Base-by-base conservation (phyloP, 441 rosid species). In the Geranium incanum region DNA sequence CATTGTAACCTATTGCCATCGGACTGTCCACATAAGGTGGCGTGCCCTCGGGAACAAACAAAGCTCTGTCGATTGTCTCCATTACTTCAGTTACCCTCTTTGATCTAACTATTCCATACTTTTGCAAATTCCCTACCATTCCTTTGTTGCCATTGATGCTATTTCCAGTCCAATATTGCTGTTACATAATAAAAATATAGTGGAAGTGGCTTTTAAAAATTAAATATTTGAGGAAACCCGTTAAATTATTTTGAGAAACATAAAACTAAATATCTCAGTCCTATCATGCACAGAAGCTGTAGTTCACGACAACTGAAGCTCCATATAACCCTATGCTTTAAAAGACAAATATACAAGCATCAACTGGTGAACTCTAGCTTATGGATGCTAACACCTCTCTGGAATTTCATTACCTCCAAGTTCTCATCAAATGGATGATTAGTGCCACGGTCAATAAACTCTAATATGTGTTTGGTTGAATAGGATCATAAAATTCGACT, bases 1-100 rank as follows among this genome's bases (percentile, higher is more conserved):
- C 99, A 82, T 92, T 94, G 71, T 87, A 87, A 36, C 99, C 97
- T 70, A 94, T 92, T 13, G 91, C 37, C 91, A 90, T 75, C 15
- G 99, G 97, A 68, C 85, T 86, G 68, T 94, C 99, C 23, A 84
- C 82, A 77, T 94, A 94, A 76, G 99, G 81, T 1, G 88, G 83
- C 12, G 83, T 71, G 19, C 81, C 87, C 62, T 86, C 85, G 0
- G 96, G 90, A 9, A 94, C 95, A 76, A 94, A 94, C 55, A 84
- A 71, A 68, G 85, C 97, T 77, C 99, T 85, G 71, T 94, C 99
- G 9, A 94, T 74, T 43, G 84, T 79, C 81, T 90, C 97, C 97
- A 94, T 90, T 57, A 91, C 97, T 84, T 89, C 86, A 68, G 88
- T 84, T 59, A 87, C 89, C 75, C 78, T 82, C 70, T 81, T 82